Evolutionary conservation across 2,329 filamentous ascomycete species (phyloP).

Genomic region (Monosporascus sp.): DNA sequence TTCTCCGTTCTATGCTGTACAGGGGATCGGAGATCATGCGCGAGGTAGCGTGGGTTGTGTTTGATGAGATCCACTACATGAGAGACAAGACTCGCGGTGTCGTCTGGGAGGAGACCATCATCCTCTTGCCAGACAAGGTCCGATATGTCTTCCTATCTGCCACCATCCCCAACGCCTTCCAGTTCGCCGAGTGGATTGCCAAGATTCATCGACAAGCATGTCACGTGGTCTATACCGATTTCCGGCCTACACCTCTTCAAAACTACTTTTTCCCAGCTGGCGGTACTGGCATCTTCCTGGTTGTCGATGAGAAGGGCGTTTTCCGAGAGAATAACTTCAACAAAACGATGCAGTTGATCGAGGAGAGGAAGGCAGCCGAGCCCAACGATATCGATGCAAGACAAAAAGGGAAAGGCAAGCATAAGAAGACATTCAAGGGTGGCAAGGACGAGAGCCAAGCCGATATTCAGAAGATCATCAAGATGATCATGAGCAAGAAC

Average conservation of each 20-base stretch:
- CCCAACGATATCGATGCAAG: constrained; percentile 73
- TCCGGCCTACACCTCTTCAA: constrained; percentile 90
- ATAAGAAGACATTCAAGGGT: constrained; percentile 88
- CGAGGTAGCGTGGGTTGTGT: constrained; percentile 96
- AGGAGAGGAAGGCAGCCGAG: constrained; percentile 81
- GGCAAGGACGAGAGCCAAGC: constrained; percentile 64
- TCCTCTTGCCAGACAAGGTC: constrained; percentile 95
- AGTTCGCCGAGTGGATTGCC: constrained; percentile 98
- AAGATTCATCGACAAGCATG: constrained; percentile 97
- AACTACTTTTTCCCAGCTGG: constrained; percentile 97
- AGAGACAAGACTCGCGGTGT: constrained; percentile 91
- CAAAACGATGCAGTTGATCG: constrained; percentile 85
- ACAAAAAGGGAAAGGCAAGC: constrained; percentile 75
- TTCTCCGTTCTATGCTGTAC: constrained; percentile 97
- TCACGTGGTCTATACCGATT: constrained; percentile 98
- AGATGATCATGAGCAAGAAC: constrained; percentile 97
- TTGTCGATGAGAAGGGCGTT: constrained; percentile 93
- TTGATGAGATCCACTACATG: constrained; percentile 99
- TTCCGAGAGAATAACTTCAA: constrained; percentile 98
- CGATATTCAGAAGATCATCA: constrained; percentile 96
- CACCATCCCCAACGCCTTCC: constrained; percentile 97
- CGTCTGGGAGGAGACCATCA: constrained; percentile 99
- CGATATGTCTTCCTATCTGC: constrained; percentile 97
- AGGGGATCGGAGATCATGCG: constrained; percentile 98
- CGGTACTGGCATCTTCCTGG: constrained; percentile 84